A percentile compares a stretch with the other conserved stretches of the same genome.
Evolutionary conservation across 1,139 yeast genomes (phyloP).

Genomic region (Pichia sp.): DNA sequence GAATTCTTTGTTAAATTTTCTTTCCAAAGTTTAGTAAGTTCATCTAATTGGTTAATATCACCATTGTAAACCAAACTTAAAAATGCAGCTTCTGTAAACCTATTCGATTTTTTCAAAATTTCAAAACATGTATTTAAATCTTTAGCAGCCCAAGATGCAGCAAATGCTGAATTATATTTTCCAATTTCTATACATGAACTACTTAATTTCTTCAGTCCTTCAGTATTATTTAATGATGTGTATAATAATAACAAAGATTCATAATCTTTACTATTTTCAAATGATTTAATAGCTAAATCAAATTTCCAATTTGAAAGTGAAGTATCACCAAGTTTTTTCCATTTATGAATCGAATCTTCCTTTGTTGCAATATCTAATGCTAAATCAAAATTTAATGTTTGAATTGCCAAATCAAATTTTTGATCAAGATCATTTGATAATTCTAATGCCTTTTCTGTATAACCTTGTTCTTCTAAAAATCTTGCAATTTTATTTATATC

Average conservation of each 20-base stretch:
- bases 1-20: constrained; percentile 43
- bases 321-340: constrained; percentile 90
- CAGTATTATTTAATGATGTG: constrained; percentile 70
- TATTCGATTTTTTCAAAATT: constrained; percentile 61
- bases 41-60: constrained; percentile 36
- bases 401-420: constrained; percentile 73
- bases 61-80: constrained; percentile 72
- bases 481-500: constrained; percentile 82
- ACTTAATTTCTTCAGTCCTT: constrained; percentile 57
- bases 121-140: constrained; percentile 60
- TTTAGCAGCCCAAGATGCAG: constrained; percentile 83
- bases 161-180: constrained; percentile 85
- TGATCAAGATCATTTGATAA: constrained; percentile 83
- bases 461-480: constrained; percentile 90
- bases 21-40: constrained; percentile 63
- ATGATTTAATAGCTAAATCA: constrained; percentile 74
- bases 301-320: constrained; percentile 76
- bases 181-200: constrained; percentile 61
- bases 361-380: constrained; percentile 67
- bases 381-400: constrained; percentile 58
- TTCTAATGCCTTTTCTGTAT: constrained; percentile 71
- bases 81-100: constrained; percentile 80
- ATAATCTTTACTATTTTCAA: constrained; percentile 72
- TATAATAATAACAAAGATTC: constrained; percentile 77
- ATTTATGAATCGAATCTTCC: constrained; percentile 59